phyloP scores from a whole-genome alignment of 1,284 basidiomycete species.

The Malassezia obtusa region DNA sequence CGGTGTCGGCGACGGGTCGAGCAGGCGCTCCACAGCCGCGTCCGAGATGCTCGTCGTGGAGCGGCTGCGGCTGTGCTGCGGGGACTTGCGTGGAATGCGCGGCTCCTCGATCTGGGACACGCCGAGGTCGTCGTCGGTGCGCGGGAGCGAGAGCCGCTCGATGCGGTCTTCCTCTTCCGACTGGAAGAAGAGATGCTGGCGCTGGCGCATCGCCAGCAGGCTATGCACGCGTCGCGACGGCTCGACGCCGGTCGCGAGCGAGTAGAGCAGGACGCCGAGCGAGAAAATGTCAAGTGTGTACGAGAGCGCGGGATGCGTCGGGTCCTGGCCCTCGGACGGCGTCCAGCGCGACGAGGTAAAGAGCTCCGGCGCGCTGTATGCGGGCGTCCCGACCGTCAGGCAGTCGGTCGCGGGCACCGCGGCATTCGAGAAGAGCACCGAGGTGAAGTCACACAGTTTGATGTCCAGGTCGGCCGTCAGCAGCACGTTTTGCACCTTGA shows the following conservation, averaged over 20 bases:
- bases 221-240: conserved; percentile 33
- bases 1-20: conserved; percentile 23
- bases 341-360: conserved; percentile 28
- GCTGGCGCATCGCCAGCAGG: conserved; percentile 41
- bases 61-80: neutral
- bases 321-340: conserved; percentile 31
- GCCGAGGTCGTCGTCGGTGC: neutral
- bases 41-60: neutral
- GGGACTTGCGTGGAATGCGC: neutral
- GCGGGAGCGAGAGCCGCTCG: conserved; percentile 19
- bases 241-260: conserved; percentile 37
- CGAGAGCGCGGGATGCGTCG: conserved; percentile 27
- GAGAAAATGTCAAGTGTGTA: conserved; percentile 41
- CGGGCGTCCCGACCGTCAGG: conserved; percentile 40
- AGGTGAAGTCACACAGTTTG: conserved; percentile 46
- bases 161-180: conserved; percentile 42
- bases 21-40: conserved; percentile 20
- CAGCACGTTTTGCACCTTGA: conserved; percentile 46
- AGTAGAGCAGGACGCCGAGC: conserved; percentile 41
- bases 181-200: conserved; percentile 38
- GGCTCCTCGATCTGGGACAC: neutral
- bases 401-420: conserved; percentile 32
- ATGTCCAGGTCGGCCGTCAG: conserved; percentile 29
- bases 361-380: conserved; percentile 43
- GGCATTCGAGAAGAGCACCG: conserved; percentile 40